Conservation (phyloP, 148 eudicot species). For the Bassia scoparia region DNA sequence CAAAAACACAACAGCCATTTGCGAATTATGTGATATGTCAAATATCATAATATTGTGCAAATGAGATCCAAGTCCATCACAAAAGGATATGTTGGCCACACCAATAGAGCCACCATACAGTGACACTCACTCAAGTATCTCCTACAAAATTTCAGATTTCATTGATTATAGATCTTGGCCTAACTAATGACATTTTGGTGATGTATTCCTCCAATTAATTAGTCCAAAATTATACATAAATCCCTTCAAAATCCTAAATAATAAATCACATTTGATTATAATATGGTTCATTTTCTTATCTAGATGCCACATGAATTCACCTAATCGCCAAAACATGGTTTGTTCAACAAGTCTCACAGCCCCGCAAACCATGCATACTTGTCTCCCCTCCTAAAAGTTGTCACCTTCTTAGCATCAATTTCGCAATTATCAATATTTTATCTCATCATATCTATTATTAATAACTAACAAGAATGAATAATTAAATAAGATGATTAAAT, state of each 20-base stretch:
- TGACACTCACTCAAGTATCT: conserved; percentile 6
- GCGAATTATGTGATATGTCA: too few species aligned
- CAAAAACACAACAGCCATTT: too few species aligned
- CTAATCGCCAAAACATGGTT: conserved; percentile 18
- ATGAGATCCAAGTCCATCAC: conserved; percentile 19
- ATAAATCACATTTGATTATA: neutral
- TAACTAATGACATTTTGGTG: neutral
- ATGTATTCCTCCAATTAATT: neutral
- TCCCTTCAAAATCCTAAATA: too few species aligned
- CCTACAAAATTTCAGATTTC: neutral
- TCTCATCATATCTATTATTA: too few species aligned
- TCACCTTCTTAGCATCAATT: too few species aligned
- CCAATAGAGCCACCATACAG: conserved; percentile 13
- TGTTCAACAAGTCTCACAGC: neutral
- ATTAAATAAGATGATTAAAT: too few species aligned
- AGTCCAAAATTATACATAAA: neutral
- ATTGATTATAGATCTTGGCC: neutral
- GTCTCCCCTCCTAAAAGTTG: too few species aligned
- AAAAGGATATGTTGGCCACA: conserved; percentile 8
- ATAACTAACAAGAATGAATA: too few species aligned
- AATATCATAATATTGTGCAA: neutral
- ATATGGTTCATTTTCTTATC: neutral
- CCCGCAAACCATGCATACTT: neutral
- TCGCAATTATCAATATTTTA: too few species aligned
- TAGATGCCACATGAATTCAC: conserved; percentile 6